Percentiles rank a stretch among this genome's conserved stretches.
Evolutionary conservation across 345 rosid genomes (phyloP).

Genomic region (Syzygium aqueum): DNA sequence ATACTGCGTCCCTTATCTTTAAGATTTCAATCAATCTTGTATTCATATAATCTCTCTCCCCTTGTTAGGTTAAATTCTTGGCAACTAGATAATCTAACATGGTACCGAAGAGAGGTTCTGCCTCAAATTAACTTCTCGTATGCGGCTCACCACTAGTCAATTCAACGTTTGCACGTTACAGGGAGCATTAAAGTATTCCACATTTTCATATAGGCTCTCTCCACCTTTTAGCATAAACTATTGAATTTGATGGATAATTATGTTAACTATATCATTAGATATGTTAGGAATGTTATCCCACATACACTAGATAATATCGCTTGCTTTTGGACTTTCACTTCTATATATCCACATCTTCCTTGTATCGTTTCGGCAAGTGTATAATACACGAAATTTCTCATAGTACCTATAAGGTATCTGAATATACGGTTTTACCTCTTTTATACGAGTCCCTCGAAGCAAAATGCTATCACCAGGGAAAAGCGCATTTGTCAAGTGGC

Average conservation of each 20-base stretch:
- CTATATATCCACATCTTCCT: not conserved
- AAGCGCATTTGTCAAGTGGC: not conserved
- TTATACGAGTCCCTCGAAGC: not conserved
- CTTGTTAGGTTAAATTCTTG: not conserved
- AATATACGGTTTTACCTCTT: not conserved
- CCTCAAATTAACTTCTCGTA: not conserved
- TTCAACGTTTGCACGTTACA: not conserved
- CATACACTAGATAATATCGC: not conserved
- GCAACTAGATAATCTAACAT: not conserved
- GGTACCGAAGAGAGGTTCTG: fast-evolving
- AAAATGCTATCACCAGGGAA: not conserved
- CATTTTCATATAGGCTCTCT: not conserved
- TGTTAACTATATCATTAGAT: not conserved
- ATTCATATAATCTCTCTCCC: not conserved
- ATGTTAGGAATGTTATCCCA: not conserved
- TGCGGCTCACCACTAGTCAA: not conserved
- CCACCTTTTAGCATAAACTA: no score
- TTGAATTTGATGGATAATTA: not conserved
- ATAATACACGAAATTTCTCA: not conserved
- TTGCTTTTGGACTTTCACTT: not conserved
- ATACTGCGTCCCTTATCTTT: not conserved
- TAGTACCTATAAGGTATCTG: not conserved
- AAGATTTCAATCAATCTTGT: not conserved
- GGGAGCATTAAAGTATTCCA: not conserved
- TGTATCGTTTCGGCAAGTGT: not conserved